Evolutionary conservation across 2,329 filamentous ascomycete genomes (phyloP), one percentile per base, ranked within the genome.

Genomic region (Albifimbria verrucaria): DNA sequence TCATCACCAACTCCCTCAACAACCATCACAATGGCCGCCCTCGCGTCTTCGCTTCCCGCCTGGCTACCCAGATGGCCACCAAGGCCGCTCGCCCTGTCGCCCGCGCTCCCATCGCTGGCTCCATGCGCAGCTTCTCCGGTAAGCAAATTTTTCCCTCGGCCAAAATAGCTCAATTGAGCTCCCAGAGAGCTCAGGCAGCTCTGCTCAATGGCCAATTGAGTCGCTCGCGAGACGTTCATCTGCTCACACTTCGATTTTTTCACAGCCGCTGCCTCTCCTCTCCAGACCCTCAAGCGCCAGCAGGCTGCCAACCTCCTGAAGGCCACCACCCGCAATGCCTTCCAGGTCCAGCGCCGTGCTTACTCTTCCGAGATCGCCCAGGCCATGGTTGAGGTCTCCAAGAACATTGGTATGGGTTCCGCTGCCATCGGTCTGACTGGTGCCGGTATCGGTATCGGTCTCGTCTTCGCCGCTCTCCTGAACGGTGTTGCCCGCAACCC

Each of bases 381-480:
- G 76, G 89, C 89, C 77, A 87, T 92, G 81, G 89, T 92, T 75
- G 88, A 92, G 83, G 88, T 90, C 79, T 92, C 89, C 77, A 89
- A 91, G 85, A 92, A 92, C 87, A 76, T 92, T 71, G 89, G 89
- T 84, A 92, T 92, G 88, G 89, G 89, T 78, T 81, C 86, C 68
- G 90, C 90, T 71, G 90, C 90, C 81, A 92, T 95, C 73, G 90
- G 90, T 88, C 88, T 95, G 71, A 90, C 88, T 73, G 88, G 88
- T 88, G 88, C 89, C 73, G 89, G 90, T 91, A 90, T 94, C 77
- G 90, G 90, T 90, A 95, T 94, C 79, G 90, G 90, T 83, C 86
- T 93, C 73, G 90, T 95, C 74, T 95, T 95, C 86, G 90, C 88
- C 73, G 87, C 89, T 71, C 89, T 95, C 74, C 83, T 95, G 73